Base-by-base conservation (phyloP, 805 yeast genomes). In the Candida quercuum region DNA sequence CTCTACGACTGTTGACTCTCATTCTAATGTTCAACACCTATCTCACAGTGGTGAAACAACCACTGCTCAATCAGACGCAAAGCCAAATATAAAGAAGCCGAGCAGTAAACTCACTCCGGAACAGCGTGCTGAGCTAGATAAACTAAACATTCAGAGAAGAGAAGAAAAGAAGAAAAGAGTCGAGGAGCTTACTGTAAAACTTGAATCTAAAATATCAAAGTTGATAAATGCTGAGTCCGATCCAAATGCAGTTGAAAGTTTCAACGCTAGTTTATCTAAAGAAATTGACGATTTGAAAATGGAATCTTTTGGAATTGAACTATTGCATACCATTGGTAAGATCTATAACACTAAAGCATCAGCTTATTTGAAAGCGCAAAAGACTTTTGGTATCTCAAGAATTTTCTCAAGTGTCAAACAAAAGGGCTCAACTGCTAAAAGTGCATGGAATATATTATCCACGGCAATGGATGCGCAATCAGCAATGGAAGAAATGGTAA, bases 221-320 rank as follows among this genome's bases (percentile, higher is more conserved):
- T 69, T 69, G 44, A 51, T 64, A 11, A 61, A 68, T 22, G 72
- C 80, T 4, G 64, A 63, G 14, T 65, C 67, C 35, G 69, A 71
- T 21, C 56, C 57, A 0, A 76, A 72, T 21, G 74, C 78, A 13
- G 54, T 76, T 27, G 61, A 59, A 7, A 69, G 67, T 6, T 83
- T 75, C 52, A 62, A 58, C n/a, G 50, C 51, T 11, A 76, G 77
- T 47, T 64, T 85, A 21, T 60, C 64, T 28, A 64, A 66, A 38
- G 93, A 85, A 54, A 74, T 84, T 31, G 89, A 84, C 48, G 84
- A 84, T 43, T 67, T 93, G 56, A 93, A 93, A 60, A 76, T 87
- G 72, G 99, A 93, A 68, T 86, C 96, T 37, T 93, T 93, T 64
- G 99, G 99, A 12, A 63, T 91, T 35, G 95, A 91, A 61, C 69